Conservation (phyloP, 2,329 filamentous ascomycete species). For the Paraphaeosphaeria sporulosa region DNA sequence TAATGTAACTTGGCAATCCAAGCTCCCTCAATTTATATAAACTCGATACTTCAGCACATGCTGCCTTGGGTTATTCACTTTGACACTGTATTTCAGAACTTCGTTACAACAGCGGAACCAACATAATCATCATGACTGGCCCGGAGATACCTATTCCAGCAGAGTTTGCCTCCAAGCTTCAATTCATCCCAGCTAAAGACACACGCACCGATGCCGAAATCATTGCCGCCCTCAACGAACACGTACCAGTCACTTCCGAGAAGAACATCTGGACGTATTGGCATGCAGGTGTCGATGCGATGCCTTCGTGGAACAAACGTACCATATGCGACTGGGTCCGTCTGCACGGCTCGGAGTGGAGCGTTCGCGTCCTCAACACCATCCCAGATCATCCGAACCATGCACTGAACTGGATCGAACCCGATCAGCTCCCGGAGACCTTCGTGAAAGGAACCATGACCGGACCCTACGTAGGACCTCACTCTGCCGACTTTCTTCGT, state of each 20-base stretch:
- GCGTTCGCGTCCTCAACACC: conserved; percentile 52
- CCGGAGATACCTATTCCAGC: conserved; percentile 18
- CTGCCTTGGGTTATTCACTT: neutral
- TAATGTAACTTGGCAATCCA: neutral
- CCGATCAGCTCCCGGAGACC: conserved; percentile 44
- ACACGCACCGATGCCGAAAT: conserved; percentile 31
- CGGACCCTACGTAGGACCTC: conserved; percentile 53
- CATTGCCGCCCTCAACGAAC: conserved; percentile 21
- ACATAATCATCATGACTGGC: neutral
- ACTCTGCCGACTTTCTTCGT: conserved; percentile 59
- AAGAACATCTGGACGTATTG: conserved; percentile 55
- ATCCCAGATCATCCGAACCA: conserved; percentile 50
- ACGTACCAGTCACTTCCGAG: conserved; percentile 44
- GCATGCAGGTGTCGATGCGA: conserved; percentile 45
- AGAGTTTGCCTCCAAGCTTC: conserved; percentile 25
- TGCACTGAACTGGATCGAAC: conserved; percentile 47
- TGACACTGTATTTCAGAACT: neutral
- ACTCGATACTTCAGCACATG: neutral
- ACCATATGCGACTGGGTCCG: conserved; percentile 54
- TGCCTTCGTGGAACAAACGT: conserved; percentile 51
- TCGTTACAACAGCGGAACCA: neutral
- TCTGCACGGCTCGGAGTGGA: conserved; percentile 50
- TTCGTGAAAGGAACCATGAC: conserved; percentile 56
- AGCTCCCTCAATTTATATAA: neutral
- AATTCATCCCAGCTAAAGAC: conserved; percentile 24